A percentile compares a stretch with the other conserved stretches of the same genome.
Evolutionary conservation across 2,329 filamentous ascomycete genomes (phyloP).

Genomic region (Fusarium subtropicale): DNA sequence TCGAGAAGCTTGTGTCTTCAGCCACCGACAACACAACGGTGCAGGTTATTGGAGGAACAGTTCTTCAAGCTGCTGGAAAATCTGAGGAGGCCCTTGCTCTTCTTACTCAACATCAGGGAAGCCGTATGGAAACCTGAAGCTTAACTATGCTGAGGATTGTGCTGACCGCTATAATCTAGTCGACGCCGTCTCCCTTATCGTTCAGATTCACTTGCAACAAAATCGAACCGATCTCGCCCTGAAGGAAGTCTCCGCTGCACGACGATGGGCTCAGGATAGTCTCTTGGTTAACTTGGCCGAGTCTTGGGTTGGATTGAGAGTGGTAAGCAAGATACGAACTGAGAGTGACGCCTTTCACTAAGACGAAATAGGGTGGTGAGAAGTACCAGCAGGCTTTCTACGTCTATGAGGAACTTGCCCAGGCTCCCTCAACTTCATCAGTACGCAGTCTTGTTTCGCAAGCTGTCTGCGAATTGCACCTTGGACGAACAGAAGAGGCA

Average conservation of each 20-base stretch:
- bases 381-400: slow-evolving; percentile 98
- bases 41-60: slow-evolving; percentile 83
- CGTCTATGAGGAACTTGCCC: slow-evolving; percentile 95
- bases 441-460: slow-evolving; percentile 83
- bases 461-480: slow-evolving; percentile 90
- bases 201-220: slow-evolving; percentile 91
- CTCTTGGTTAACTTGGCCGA: slow-evolving; percentile 94
- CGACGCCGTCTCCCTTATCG: slow-evolving; percentile 84
- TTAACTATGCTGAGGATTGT: slow-evolving; percentile 11
- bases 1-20: slow-evolving; percentile 75
- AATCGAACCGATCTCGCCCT: slow-evolving; percentile 91
- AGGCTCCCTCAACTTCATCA: slow-evolving; percentile 83
- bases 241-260: slow-evolving; percentile 87
- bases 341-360: slow-evolving; percentile 34
- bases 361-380: slow-evolving; percentile 78
- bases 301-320: slow-evolving; percentile 90
- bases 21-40: slow-evolving; percentile 81
- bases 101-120: slow-evolving; percentile 85
- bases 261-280: slow-evolving; percentile 95
- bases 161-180: slow-evolving; percentile 57
- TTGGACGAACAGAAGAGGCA: slow-evolving; percentile 88
- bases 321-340: slow-evolving; percentile 64
- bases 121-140: slow-evolving; percentile 67
- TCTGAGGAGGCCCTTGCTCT: slow-evolving; percentile 87
- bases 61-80: slow-evolving; percentile 82